Evolutionary conservation across 768 basidiomycete species (phyloP).

Genomic region (Leccinum disarticulatum): DNA sequence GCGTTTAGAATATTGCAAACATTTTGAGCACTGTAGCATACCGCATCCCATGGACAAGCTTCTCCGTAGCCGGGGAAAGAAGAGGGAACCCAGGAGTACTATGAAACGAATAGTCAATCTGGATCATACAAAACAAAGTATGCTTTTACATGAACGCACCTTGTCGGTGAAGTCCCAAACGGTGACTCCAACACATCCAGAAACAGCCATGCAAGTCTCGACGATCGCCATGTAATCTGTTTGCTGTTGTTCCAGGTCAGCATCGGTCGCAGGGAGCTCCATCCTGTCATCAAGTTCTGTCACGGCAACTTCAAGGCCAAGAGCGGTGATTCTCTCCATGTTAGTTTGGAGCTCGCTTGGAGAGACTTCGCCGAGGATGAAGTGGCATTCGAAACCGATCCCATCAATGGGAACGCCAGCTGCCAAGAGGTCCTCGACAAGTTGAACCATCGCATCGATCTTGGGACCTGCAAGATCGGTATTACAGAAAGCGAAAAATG

Average conservation of each 20-base stretch:
- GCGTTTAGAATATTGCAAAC: background rate
- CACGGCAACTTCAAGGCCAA: conserved; percentile 66
- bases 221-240: conserved; percentile 58
- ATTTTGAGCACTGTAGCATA: background rate
- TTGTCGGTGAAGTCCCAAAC: conserved; percentile 45
- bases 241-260: conserved; percentile 52
- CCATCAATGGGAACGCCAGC: conserved; percentile 57
- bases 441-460: conserved; percentile 52
- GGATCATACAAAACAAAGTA: conserved; percentile 15
- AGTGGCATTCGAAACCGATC: conserved; percentile 59
- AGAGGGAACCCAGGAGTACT: conserved; percentile 20
- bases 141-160: conserved; percentile 2
- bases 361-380: conserved; percentile 58
- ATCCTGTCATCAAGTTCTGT: conserved; percentile 70
- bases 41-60: conserved; percentile 19
- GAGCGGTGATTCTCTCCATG: conserved; percentile 51
- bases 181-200: conserved; percentile 38
- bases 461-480: conserved; percentile 10
- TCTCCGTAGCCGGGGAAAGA: conserved; percentile 11
- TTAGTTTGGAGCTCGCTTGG: conserved; percentile 44
- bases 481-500: background rate
- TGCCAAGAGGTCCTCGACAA: conserved; percentile 47
- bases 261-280: conserved; percentile 46
- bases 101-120: background rate
- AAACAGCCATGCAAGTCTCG: conserved; percentile 47